Conservation (phyloP, 768 basidiomycete genomes). For the Tricholoma furcatifolium region DNA sequence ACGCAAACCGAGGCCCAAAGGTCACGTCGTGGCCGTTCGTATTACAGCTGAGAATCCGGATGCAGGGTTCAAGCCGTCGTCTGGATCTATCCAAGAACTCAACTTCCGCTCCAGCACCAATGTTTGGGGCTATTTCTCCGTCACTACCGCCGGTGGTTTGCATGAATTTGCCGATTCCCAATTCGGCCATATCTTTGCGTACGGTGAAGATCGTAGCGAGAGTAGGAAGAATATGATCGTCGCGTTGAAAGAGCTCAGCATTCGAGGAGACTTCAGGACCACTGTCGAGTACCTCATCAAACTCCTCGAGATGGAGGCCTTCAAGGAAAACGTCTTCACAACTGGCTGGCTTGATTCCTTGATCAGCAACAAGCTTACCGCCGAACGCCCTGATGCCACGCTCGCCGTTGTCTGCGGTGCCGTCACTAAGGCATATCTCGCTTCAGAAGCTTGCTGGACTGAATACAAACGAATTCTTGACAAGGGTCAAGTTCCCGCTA, state of each 20-base stretch:
- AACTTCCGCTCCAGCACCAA: conserved; percentile 99
- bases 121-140: conserved; percentile 99
- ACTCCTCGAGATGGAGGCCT: conserved; percentile 91
- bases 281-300: conserved; percentile 99
- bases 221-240: conserved; percentile 99
- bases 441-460: conserved; percentile 83
- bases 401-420: conserved; percentile 96
- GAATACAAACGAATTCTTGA: conserved; percentile 96
- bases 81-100: conserved; percentile 94
- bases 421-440: conserved; percentile 91
- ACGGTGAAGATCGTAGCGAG: conserved; percentile 93
- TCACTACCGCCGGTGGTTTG: conserved; percentile 90
- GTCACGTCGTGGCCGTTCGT: conserved; percentile 97
- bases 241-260: conserved; percentile 95
- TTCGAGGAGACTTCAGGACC: conserved; percentile 97
- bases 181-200: conserved; percentile 99
- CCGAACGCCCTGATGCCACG: conserved; percentile 90
- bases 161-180: conserved; percentile 99
- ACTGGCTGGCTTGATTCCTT: conserved; percentile 98
- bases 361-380: conserved; percentile 96
- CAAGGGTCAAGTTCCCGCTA: conserved; percentile 96
- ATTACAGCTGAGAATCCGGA: conserved; percentile 99
- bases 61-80: conserved; percentile 99
- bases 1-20: conserved; percentile 94
- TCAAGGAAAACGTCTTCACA: conserved; percentile 96